Evolutionary conservation across 306 rosid genomes (phyloP).

Genomic region (Cyclanthera cordifolia): DNA sequence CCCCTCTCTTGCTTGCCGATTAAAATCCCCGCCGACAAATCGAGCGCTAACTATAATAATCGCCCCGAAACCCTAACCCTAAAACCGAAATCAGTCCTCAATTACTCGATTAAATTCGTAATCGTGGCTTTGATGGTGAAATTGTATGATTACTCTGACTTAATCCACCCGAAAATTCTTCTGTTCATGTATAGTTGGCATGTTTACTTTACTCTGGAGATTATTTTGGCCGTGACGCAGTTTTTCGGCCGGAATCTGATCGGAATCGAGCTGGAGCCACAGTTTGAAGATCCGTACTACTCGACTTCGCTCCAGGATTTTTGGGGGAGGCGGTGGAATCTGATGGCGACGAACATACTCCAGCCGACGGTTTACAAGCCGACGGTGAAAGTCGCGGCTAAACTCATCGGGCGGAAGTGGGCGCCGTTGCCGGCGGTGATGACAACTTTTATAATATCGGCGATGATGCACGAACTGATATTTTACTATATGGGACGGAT

Average conservation of each 20-base stretch:
- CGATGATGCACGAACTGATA: constrained; percentile 59
- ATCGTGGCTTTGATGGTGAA: constrained; percentile 22
- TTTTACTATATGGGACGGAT: constrained; percentile 36
- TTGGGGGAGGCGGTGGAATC: constrained; percentile 79
- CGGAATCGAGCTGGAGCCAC: constrained; percentile 53
- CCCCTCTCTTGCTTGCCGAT: too few species aligned
- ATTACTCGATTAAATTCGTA: constrained; percentile 20
- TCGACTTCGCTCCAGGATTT: constrained; percentile 66
- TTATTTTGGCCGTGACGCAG: constrained; percentile 25
- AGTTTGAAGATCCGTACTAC: constrained; percentile 42
- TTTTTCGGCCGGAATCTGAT: constrained; percentile 20
- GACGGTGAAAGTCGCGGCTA: constrained; percentile 21
- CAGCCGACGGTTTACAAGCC: constrained; percentile 27
- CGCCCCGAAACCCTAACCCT: neutral
- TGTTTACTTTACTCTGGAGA: constrained; percentile 29
- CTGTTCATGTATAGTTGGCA: constrained; percentile 30
- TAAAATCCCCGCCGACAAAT: too few species aligned
- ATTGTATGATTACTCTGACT: constrained; percentile 27
- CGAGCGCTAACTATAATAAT: too few species aligned
- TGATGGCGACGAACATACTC: constrained; percentile 46
- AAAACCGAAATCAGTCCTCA: neutral
- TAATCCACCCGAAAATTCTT: constrained; percentile 25
- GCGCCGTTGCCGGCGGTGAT: constrained; percentile 35
- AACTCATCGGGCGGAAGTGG: constrained; percentile 25
- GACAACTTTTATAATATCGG: constrained; percentile 45